Percentiles rank a stretch among this genome's conserved stretches.
phyloP scores from a whole-genome alignment of 441 rosid genomes.

The Brassica hybrid region DNA sequence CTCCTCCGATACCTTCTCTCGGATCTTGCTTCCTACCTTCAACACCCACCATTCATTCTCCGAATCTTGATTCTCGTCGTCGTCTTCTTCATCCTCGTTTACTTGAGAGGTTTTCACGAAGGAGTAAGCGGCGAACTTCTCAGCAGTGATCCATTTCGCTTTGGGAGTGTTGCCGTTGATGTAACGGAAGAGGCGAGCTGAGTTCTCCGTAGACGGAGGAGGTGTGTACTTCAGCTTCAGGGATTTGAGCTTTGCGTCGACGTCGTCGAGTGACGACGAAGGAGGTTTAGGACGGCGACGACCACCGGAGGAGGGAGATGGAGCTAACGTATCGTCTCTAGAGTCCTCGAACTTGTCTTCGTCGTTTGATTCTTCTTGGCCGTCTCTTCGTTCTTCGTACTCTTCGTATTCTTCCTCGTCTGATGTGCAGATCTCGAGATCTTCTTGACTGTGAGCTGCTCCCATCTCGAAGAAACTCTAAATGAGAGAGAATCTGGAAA shows the following conservation, averaged over 20 bases:
- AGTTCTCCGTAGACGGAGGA: conserved; percentile 51
- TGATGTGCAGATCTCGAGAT: conserved; percentile 72
- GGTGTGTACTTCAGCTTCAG: conserved; percentile 79
- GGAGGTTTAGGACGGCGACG: conserved; percentile 51
- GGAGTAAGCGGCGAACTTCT: conserved; percentile 63
- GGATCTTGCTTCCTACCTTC: conserved; percentile 70
- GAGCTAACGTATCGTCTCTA: conserved; percentile 55
- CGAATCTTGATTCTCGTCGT: conserved; percentile 50
- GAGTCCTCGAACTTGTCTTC: conserved; percentile 66
- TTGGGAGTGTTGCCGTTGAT: conserved; percentile 85
- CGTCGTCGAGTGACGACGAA: conserved; percentile 73
- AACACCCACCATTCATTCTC: conserved; percentile 73
- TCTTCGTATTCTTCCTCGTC: conserved; percentile 61
- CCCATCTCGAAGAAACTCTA: conserved; percentile 53
- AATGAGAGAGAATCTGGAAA: not conserved
- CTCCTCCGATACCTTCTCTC: conserved; percentile 65
- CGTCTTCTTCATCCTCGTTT: conserved; percentile 56
- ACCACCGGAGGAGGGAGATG: conserved; percentile 46
- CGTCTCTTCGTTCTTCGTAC: conserved; percentile 34
- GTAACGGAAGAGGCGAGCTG: conserved; percentile 78
- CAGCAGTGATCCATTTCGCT: conserved; percentile 91
- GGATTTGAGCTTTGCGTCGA: conserved; percentile 76
- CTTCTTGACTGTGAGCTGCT: conserved; percentile 77
- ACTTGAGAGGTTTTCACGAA: conserved; percentile 59
- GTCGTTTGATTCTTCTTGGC: conserved; percentile 43